Evolutionary conservation across 768 basidiomycete species (phyloP).

Genomic region (Aureoboletus auriporus): DNA sequence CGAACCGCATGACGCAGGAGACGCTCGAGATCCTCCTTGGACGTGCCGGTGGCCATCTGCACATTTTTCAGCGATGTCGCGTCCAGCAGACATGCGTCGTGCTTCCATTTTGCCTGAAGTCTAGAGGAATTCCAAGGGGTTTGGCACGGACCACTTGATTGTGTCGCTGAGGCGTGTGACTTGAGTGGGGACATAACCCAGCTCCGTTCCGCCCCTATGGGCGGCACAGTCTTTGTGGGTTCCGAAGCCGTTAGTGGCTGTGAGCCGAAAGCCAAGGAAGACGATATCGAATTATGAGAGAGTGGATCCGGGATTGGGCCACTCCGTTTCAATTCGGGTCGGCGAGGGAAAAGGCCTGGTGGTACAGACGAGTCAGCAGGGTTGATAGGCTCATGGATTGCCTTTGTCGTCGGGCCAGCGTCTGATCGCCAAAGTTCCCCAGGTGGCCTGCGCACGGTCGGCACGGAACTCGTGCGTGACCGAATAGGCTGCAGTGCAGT

Average conservation of each 20-base stretch:
- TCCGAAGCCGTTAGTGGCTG: slow-evolving; percentile 22
- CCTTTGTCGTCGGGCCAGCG: slow-evolving; percentile 5
- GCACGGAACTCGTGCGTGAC: slow-evolving; percentile 10
- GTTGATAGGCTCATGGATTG: not conserved
- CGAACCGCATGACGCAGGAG: slow-evolving; percentile 21
- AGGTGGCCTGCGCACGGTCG: slow-evolving; percentile 16
- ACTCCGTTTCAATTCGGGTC: slow-evolving; percentile 7
- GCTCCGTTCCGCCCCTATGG: slow-evolving; percentile 31
- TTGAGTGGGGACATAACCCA: slow-evolving; percentile 16
- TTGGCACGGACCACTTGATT: not conserved
- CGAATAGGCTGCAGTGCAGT: slow-evolving; percentile 16
- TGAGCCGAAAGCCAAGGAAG: slow-evolving; percentile 24
- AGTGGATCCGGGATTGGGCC: slow-evolving; percentile 3
- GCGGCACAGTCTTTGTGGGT: slow-evolving; percentile 17
- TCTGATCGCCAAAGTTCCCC: slow-evolving; percentile 19
- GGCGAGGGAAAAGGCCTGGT: slow-evolving; percentile 18
- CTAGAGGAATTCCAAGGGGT: slow-evolving; percentile 9
- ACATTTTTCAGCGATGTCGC: not conserved
- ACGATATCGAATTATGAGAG: slow-evolving; percentile 14
- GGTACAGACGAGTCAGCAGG: slow-evolving; percentile 8
- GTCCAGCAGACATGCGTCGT: not conserved
- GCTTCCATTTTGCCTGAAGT: slow-evolving; percentile 4
- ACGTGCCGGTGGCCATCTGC: not conserved
- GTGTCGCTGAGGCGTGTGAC: not conserved
- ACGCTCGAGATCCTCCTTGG: slow-evolving; percentile 21